Evolutionary conservation across 495 filamentous ascomycete genomes (phyloP), one percentile per base, ranked within the genome.

Genomic region (Talaromyces trachyspermus): DNA sequence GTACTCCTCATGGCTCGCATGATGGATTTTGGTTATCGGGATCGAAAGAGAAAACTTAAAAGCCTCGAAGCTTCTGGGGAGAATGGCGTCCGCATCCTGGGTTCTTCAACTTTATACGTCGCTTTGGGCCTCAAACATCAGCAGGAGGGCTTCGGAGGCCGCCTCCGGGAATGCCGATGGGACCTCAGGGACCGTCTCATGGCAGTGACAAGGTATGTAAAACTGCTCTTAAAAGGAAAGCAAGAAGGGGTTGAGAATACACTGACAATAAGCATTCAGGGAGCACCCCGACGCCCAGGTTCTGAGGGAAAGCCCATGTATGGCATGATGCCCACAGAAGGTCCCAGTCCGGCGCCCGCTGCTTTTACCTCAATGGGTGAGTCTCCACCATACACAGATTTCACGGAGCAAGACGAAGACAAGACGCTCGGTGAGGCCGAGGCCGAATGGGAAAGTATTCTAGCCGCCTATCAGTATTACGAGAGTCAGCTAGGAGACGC

Each of bases 1-100:
- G 78, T 89, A 46, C 76, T 98, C 6, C 63, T 98, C 1, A 69
- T 95, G 15, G 92, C 83, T 15, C 81, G 91, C 10, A 58, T 95
- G n/a, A 80, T 84, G 11, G 81, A 85, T 48, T 98, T 95, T 60
- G 78, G 85, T 10, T 78, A 81, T 2, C 79, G 77, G 40, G 92
- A 98, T 62, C 71, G 88, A 11, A 75, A 72, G 38, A 72, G 92
- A 39, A 98, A 98, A 57, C 68, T 86, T 33, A 81, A 71, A 48
- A 74, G 57, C 35, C 32, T 52, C 22, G 60, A 63, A 49, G 53
- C 61, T 2, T 66, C 73, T 32, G 79, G 79, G 12, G 68, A 7
- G 66, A 74, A 26, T 84, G 81, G 81, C 71, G 62, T 44, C 82
- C 82, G 1, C 66, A 68, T 25, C 65, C 74, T 5, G 77, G 67